Evolutionary conservation across 306 rosid genomes (phyloP).

Genomic region (Canavalia gladiata): DNA sequence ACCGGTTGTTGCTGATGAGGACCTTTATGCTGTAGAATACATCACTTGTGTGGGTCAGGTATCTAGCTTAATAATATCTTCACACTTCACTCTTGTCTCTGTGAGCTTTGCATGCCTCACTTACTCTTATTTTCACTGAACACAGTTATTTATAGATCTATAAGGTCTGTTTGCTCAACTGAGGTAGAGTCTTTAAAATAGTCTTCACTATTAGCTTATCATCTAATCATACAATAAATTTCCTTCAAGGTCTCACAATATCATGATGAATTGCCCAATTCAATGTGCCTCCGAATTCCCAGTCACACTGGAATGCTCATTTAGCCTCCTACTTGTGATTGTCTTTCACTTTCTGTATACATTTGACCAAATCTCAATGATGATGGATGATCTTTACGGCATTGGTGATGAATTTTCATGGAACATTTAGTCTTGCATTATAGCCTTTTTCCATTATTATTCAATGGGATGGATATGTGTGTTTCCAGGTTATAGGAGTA

Average conservation of each 20-base stretch:
- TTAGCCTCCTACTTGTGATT: not conserved
- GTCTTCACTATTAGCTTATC: constrained; percentile 21
- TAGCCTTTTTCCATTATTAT: constrained; percentile 37
- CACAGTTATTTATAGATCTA: constrained; percentile 13
- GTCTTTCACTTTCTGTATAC: constrained; percentile 10
- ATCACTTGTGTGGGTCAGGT: constrained; percentile 98
- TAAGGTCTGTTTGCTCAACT: constrained; percentile 8
- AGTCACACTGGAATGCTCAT: constrained; percentile 23
- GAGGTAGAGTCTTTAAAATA: constrained; percentile 38
- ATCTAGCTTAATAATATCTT: constrained; percentile 48
- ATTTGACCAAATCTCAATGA: constrained; percentile 25
- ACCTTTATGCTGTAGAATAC: constrained; percentile 79
- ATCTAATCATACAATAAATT: constrained; percentile 31
- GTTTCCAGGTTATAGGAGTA: constrained; percentile 81
- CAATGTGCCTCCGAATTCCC: constrained; percentile 24
- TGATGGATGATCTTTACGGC: constrained; percentile 27
- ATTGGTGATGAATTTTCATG: constrained; percentile 25
- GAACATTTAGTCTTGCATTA: constrained; percentile 40
- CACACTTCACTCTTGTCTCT: not conserved
- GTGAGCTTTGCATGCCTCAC: constrained; percentile 13
- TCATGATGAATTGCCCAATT: constrained; percentile 20
- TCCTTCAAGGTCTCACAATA: constrained; percentile 36
- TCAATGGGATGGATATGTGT: constrained; percentile 36
- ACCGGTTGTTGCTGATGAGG: constrained; percentile 80
- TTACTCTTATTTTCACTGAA: constrained; percentile 12